These are phyloP conservation scores for Xerocomellus amylosporus DNA, from an alignment of 768 basidiomycete genomes.

Conservation along the genomic window DNA sequence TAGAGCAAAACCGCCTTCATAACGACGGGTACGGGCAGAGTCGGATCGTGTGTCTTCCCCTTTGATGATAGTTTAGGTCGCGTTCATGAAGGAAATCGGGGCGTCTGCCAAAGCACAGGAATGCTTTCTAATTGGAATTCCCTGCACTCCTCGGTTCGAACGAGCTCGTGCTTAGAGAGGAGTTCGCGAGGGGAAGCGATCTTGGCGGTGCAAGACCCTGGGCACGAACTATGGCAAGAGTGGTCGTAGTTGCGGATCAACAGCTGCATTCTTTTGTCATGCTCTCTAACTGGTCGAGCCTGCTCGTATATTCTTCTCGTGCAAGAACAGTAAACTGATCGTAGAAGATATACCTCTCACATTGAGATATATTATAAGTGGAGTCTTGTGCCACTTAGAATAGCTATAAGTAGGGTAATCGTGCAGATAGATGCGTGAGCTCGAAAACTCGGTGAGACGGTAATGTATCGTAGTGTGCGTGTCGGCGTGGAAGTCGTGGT, in stretches of 20 bases:
- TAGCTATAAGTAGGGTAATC: conserved; percentile 24
- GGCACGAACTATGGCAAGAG: conserved; percentile 2
- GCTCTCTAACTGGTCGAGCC: neutral
- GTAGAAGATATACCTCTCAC: neutral
- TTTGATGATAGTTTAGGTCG: conserved; percentile 1
- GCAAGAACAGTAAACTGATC: neutral
- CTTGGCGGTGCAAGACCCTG: conserved; percentile 4
- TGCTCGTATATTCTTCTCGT: neutral
- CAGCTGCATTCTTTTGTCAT: neutral
- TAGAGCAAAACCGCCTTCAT: conserved; percentile 6
- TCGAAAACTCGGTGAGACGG: neutral
- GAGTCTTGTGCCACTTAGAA: conserved; percentile 10
- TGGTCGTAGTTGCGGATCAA: neutral
- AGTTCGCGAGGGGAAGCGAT: neutral
- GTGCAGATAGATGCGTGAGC: conserved; percentile 10
- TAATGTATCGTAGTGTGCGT: conserved; percentile 6
- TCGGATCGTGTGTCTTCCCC: conserved; percentile 1
- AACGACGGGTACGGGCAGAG: neutral
- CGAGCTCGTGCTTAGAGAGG: neutral
- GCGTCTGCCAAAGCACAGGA: neutral
- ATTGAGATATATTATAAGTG: conserved; percentile 17
- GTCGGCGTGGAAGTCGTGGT: conserved; percentile 3
- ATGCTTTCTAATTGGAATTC: neutral
- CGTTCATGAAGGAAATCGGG: conserved; percentile 3
- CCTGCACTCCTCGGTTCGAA: conserved; percentile 5